Base-by-base conservation (phyloP, 1,139 yeast genomes). In the Maudiozyma humilis region DNA sequence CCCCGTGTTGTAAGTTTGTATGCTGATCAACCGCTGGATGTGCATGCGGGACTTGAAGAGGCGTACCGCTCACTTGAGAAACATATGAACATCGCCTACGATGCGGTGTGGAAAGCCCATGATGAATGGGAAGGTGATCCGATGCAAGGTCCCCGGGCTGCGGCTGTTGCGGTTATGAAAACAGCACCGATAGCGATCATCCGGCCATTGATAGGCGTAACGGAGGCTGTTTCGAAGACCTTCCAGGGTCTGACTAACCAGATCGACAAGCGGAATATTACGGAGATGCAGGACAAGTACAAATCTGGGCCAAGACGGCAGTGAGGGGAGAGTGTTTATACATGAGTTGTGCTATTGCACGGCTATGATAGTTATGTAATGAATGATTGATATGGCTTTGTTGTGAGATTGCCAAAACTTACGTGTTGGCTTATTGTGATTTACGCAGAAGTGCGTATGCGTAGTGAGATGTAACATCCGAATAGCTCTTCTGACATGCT, bases 181-280 rank as follows among this genome's bases (percentile, higher is more conserved):
- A 86, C 83, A 1, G 78, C 95, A 0, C 96, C 96, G 0, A 76
- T 86, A 18, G 80, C 88, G 7, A 64, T 89, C 15, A 73, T 89
- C 2, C 66, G 96, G 40, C 96, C 97, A 1, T 73, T 87, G 56
- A 88, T 89, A 52, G 97, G 96, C 1, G 88, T 95, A 0, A 85
- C 96, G 0, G 96, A 88, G 59, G 95, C 95, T 0, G 71, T 89
- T 3, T 82, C 91, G 17, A 84, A 79, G 56, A 75, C 95, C 0
- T 67, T 89, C 44, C 73, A 87, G 68, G 97, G 97, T 1, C 72
- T 89, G 7, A 79, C 89, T 36, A 88, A 88, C 59, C 84, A 82
- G 50, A 68, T 88, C 36, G 91, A 85, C 59, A 83, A 91, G 1
- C 71, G 72, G 8, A 76, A 76, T 50, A 65, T 69, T 45, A 57